Conservation (phyloP, 2,329 filamentous ascomycete species). For the Pseudocercospora cruenta region DNA sequence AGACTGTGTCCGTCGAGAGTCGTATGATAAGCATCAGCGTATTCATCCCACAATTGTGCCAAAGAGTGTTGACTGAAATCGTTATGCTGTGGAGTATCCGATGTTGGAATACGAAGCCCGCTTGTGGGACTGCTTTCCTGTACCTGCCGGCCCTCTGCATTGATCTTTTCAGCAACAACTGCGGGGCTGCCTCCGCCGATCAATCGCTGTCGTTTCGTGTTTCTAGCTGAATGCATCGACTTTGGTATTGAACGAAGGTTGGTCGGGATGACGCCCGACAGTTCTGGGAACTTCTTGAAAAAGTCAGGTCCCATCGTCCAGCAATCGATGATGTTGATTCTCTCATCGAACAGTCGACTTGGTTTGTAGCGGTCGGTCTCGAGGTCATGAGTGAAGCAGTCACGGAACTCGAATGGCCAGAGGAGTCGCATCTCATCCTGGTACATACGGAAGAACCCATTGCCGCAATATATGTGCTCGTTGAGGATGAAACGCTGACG, state of each 20-base stretch:
- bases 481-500: background rate
- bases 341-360: background rate
- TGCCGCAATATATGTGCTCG: background rate
- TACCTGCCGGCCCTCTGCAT: no score
- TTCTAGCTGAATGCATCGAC: background rate
- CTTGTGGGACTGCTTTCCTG: no score
- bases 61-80: no score
- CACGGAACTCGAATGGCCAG: background rate
- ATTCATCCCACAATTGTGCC: no score
- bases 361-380: background rate
- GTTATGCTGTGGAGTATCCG: no score
- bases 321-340: background rate
- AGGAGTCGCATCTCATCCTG: background rate
- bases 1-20: no score
- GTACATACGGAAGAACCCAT: background rate
- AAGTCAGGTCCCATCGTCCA: background rate
- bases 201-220: background rate
- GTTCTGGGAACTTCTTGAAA: background rate
- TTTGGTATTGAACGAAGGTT: background rate
- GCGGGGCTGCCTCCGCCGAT: no score
- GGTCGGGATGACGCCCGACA: background rate
- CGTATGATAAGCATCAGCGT: no score
- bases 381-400: background rate
- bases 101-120: no score
- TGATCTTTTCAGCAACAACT: no score